Conservation (phyloP, 208 protist species). For the Blechomonas ayalai region DNA sequence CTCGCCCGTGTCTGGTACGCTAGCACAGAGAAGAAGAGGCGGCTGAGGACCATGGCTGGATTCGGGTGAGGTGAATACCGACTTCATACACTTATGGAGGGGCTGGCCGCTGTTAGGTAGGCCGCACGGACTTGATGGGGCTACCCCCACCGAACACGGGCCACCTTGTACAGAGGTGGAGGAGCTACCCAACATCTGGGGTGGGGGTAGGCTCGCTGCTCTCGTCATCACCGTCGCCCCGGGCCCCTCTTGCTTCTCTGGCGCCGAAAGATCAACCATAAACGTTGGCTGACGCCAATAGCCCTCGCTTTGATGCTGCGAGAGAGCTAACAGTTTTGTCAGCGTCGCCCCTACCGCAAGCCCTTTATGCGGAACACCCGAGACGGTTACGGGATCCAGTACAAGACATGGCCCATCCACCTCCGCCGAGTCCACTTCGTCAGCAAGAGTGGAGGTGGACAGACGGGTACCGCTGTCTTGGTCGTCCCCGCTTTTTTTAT, state of each 20-base stretch:
- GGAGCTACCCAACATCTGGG: not conserved
- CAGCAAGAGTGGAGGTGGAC: not conserved
- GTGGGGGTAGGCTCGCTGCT: not conserved
- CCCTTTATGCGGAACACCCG: slow-evolving; percentile 31
- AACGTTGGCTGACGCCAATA: slow-evolving; percentile 13
- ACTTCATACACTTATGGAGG: no score
- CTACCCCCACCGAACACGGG: no score
- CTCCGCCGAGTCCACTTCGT: not conserved
- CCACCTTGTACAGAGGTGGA: no score
- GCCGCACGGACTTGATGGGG: no score
- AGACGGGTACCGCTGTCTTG: no score
- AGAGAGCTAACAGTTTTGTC: slow-evolving; percentile 24
- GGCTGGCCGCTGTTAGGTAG: no score
- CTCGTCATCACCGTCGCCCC: not conserved
- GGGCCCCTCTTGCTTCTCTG: not conserved
- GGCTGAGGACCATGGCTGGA: no score
- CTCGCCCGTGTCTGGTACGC: no score
- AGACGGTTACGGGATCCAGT: slow-evolving; percentile 36
- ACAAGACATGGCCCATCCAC: slow-evolving; percentile 20
- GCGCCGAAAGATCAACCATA: slow-evolving; percentile 7
- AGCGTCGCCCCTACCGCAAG: slow-evolving; percentile 42
- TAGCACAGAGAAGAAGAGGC: no score
- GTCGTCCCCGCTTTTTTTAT: no score
- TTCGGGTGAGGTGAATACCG: no score
- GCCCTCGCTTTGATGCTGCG: slow-evolving; percentile 5